These are phyloP conservation scores for Musa itinerans DNA, from an alignment of 176 grass and related monocot genomes.

Conservation along the genomic window DNA sequence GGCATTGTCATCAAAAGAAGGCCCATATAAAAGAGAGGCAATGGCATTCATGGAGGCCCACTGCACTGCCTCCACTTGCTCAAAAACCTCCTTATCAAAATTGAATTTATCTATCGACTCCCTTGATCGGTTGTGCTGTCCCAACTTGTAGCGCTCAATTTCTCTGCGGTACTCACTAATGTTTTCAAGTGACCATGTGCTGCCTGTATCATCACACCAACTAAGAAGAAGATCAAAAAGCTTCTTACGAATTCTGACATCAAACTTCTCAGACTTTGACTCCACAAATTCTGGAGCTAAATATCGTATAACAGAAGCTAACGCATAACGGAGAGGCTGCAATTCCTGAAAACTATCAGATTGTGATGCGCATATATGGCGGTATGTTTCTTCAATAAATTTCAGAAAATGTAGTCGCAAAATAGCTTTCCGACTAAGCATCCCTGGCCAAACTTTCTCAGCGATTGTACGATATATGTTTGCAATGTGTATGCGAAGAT, in stretches of 20 bases:
- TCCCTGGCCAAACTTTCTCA: conserved; percentile 93
- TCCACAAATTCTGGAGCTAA: conserved; percentile 93
- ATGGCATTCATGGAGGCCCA: conserved; percentile 95
- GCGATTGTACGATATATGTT: conserved; percentile 90
- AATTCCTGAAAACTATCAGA: conserved; percentile 77
- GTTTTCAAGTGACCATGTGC: conserved; percentile 61
- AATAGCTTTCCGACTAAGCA: conserved; percentile 69
- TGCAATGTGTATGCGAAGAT: conserved; percentile 78
- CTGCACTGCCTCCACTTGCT: conserved; percentile 85
- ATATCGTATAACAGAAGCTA: conserved; percentile 81
- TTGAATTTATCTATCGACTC: conserved; percentile 90
- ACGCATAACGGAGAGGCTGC: conserved; percentile 80
- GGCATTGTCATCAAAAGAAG: conserved; percentile 98
- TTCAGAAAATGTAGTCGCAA: conserved; percentile 67
- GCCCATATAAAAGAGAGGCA: conserved; percentile 83
- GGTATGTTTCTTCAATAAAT: conserved; percentile 90
- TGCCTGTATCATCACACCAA: conserved; percentile 87
- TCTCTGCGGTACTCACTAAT: conserved; percentile 66
- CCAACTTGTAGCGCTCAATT: conserved; percentile 79
- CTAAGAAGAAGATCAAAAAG: conserved; percentile 80
- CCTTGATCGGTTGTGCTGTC: conserved; percentile 80
- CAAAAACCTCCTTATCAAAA: conserved; percentile 87
- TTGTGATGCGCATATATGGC: conserved; percentile 36
- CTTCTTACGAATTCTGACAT: conserved; percentile 65
- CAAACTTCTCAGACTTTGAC: conserved; percentile 75